A percentile compares a stretch with the other conserved stretches of the same genome.
Conservation (phyloP, 192 early-diverging fungal genomes). For the Haplosporangium gracile region DNA sequence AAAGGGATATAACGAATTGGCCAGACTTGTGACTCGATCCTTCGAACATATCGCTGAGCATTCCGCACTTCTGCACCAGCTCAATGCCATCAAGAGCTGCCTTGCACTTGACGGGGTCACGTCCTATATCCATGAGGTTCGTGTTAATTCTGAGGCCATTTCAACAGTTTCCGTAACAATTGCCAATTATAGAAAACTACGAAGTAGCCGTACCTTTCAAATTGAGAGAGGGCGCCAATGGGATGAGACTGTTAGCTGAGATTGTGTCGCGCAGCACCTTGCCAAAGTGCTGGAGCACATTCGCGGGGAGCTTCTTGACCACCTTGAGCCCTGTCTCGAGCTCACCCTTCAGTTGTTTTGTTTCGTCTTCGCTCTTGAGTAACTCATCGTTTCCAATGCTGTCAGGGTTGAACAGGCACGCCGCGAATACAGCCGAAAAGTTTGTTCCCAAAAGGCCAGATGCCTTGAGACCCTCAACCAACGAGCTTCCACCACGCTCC, state of each 20-base stretch:
- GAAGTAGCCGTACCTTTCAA: constrained; percentile 12
- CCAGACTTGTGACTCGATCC: constrained; percentile 16
- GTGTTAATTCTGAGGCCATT: background rate
- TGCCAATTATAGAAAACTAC: background rate
- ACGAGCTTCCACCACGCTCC: constrained; percentile 9
- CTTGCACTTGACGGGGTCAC: constrained; percentile 44
- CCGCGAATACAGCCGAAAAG: constrained; percentile 61
- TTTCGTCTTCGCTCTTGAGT: constrained; percentile 31
- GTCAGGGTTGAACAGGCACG: constrained; percentile 62
- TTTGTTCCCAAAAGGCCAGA: constrained; percentile 42
- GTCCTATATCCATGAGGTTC: constrained; percentile 11
- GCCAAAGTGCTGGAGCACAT: constrained; percentile 3
- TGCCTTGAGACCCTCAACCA: constrained; percentile 17
- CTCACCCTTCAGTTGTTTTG: constrained; percentile 20
- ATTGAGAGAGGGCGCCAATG: constrained; percentile 26
- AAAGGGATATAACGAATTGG: constrained; percentile 27
- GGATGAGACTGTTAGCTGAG: constrained; percentile 16
- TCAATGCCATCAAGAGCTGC: constrained; percentile 43
- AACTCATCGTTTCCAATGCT: constrained; percentile 53
- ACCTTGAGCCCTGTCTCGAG: constrained; percentile 29
- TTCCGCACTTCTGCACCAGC: constrained; percentile 16
- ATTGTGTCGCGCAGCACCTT: constrained; percentile 23
- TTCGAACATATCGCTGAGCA: constrained; percentile 31
- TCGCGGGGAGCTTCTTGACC: constrained; percentile 16
- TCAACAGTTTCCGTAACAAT: background rate